phyloP scores from a whole-genome alignment of 257 asterid species.

The Solanum pennellii region DNA sequence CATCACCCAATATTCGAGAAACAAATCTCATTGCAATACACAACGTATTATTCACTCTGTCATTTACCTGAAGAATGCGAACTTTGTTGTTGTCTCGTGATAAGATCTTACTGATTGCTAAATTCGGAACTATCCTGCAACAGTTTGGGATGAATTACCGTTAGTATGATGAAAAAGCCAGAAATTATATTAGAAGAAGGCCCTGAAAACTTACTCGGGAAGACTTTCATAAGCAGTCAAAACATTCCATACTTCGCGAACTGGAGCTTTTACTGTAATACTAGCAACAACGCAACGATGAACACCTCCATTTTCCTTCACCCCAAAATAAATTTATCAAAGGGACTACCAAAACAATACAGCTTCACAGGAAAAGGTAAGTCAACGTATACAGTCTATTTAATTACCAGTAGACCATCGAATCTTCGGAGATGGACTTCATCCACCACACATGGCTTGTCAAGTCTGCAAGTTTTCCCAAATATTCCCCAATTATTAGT shows the following conservation, averaged over 20 bases:
- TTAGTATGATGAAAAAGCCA: background rate
- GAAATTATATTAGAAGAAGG: background rate
- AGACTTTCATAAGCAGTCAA: slow-evolving; percentile 86
- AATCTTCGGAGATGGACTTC: slow-evolving; percentile 97
- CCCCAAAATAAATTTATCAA: slow-evolving; percentile 16
- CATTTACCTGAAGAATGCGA: slow-evolving; percentile 81
- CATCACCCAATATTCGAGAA: background rate
- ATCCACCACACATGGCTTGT: slow-evolving; percentile 75
- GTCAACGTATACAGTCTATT: slow-evolving; percentile 3
- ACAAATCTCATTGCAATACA: background rate
- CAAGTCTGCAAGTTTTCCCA: slow-evolving; percentile 64
- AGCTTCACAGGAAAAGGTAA: slow-evolving; percentile 1
- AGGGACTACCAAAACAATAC: background rate
- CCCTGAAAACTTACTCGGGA: slow-evolving; percentile 56
- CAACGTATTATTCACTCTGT: background rate
- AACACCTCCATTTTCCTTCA: slow-evolving; percentile 96
- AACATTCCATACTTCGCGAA: slow-evolving; percentile 79
- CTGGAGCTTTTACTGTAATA: slow-evolving; percentile 86
- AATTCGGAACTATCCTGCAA: slow-evolving; percentile 93
- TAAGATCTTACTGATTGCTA: slow-evolving; percentile 89
- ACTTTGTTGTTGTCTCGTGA: slow-evolving; percentile 86
- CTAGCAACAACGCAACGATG: slow-evolving; percentile 91
- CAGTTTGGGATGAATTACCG: background rate
- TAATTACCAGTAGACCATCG: slow-evolving; percentile 85
- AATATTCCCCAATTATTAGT: slow-evolving; percentile 69